Percentiles rank a stretch among this genome's conserved stretches.
Evolutionary conservation across 345 rosid species (phyloP).

Genomic region (Abelmoschus esculentus): DNA sequence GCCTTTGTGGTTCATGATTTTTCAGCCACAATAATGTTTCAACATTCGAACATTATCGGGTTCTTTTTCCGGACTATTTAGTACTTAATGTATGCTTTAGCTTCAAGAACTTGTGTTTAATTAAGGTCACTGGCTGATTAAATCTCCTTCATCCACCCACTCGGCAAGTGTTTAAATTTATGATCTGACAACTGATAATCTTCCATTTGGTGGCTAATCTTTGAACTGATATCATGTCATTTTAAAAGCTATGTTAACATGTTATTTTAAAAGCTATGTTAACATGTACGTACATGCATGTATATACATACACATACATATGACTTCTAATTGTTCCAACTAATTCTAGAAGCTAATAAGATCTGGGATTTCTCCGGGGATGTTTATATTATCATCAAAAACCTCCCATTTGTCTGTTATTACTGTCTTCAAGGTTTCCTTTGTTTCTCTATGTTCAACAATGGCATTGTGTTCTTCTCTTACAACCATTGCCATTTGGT

Average conservation of each 20-base stretch:
- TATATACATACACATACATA: not conserved
- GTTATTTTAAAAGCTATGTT: too few relatives aligned
- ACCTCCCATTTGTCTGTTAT: constrained; percentile 55
- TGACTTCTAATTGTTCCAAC: not conserved
- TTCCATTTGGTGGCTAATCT: not conserved
- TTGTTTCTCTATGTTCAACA: not conserved
- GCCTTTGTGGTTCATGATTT: not conserved
- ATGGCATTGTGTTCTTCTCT: constrained; percentile 8
- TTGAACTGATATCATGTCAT: not conserved
- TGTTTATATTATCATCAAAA: constrained; percentile 31
- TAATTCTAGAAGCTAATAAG: constrained; percentile 34
- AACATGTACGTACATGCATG: not conserved
- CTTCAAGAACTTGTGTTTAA: not conserved
- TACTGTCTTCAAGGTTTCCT: constrained; percentile 27
- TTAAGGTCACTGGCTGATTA: not conserved
- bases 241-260: too few relatives aligned
- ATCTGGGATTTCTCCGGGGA: constrained; percentile 37
- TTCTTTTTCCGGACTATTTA: not conserved
- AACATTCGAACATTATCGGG: too few relatives aligned
- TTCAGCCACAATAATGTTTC: not conserved
- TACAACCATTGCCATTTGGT: constrained; percentile 9
- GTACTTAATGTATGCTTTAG: not conserved
- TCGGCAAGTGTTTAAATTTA: not conserved
- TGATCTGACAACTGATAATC: not conserved
- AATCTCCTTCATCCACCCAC: not conserved